Percentiles rank a stretch among this genome's conserved stretches.
These are phyloP conservation scores for Gloeopeniophorella convolvens DNA, from an alignment of 768 basidiomycete genomes.

Conservation along the genomic window DNA sequence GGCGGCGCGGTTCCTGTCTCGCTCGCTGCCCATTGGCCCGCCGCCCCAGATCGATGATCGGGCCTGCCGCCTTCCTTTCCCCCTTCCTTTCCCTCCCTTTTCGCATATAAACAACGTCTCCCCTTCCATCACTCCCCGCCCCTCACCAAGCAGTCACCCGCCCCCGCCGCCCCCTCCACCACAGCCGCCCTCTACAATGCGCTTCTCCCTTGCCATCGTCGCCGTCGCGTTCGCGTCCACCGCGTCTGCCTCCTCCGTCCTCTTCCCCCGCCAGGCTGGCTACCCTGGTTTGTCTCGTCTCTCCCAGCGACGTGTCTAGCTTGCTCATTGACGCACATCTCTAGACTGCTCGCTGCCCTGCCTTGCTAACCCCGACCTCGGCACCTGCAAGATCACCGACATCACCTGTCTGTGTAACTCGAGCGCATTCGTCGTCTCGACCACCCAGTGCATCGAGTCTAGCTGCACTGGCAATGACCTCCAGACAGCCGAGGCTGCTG, in stretches of 20 bases:
- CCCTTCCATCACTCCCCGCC: neutral
- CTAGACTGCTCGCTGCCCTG: slow-evolving; percentile 51
- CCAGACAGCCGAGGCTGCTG: slow-evolving; percentile 33
- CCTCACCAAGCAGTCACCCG: neutral
- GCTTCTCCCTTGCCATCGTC: slow-evolving; percentile 37
- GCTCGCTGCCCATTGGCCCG: too few relatives aligned
- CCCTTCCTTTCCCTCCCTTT: slow-evolving; percentile 22
- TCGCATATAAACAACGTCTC: slow-evolving; percentile 8
- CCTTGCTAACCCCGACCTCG: slow-evolving; percentile 37
- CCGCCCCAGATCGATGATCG: too few relatives aligned
- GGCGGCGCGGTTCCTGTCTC: too few relatives aligned
- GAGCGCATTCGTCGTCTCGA: slow-evolving; percentile 37
- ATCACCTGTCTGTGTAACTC: slow-evolving; percentile 52
- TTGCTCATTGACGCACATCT: neutral
- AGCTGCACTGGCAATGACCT: slow-evolving; percentile 46
- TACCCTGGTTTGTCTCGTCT: slow-evolving; percentile 4
- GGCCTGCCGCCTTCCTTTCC: slow-evolving; percentile 23
- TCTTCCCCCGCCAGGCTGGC: slow-evolving; percentile 16
- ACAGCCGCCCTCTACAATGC: slow-evolving; percentile 37
- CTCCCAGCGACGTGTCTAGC: neutral
- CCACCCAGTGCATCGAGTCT: slow-evolving; percentile 42
- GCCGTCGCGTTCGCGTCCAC: slow-evolving; percentile 37
- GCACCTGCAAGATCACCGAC: slow-evolving; percentile 43
- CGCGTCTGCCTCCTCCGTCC: slow-evolving; percentile 20
- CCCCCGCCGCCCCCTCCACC: slow-evolving; percentile 9